Evolutionary conservation across 2,329 filamentous ascomycete species (phyloP).

Genomic region (Cordyceps javanica): DNA sequence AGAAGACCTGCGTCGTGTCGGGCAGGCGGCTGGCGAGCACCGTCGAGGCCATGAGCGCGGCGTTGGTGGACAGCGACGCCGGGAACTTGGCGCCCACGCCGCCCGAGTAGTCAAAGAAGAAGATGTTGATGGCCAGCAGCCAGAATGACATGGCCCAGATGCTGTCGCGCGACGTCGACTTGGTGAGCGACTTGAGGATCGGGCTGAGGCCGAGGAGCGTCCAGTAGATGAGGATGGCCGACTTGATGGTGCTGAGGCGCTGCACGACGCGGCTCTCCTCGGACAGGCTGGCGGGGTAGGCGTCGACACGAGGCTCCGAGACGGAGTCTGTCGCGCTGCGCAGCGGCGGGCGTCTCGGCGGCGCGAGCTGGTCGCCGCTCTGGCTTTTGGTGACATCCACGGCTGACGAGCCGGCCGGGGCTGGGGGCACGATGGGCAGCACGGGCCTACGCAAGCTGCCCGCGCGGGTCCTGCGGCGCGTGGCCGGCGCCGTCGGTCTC

Average conservation of each 20-base stretch:
- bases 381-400: neutral
- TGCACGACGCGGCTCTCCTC: slow-evolving; percentile 40
- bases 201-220: slow-evolving; percentile 87
- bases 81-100: slow-evolving; percentile 58
- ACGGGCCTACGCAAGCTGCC: slow-evolving; percentile 31
- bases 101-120: slow-evolving; percentile 94
- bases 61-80: slow-evolving; percentile 81
- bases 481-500: neutral
- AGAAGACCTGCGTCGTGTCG: slow-evolving; percentile 90
- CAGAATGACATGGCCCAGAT: slow-evolving; percentile 97
- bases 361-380: neutral
- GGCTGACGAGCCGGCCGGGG: slow-evolving; percentile 16
- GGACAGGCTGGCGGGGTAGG: slow-evolving; percentile 21
- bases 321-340: neutral
- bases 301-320: neutral
- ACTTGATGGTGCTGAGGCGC: slow-evolving; percentile 77
- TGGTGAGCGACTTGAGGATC: slow-evolving; percentile 93
- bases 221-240: slow-evolving; percentile 86
- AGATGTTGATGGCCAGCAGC: slow-evolving; percentile 90
- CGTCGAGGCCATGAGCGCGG: slow-evolving; percentile 91
- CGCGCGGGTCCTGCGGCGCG: slow-evolving; percentile 28
- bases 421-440: slow-evolving; percentile 18
- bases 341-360: neutral
- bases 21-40: slow-evolving; percentile 86
- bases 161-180: slow-evolving; percentile 84